Base-by-base conservation (phyloP, 2,329 filamentous ascomycete genomes). In the Pestalotiopsis sp. region DNA sequence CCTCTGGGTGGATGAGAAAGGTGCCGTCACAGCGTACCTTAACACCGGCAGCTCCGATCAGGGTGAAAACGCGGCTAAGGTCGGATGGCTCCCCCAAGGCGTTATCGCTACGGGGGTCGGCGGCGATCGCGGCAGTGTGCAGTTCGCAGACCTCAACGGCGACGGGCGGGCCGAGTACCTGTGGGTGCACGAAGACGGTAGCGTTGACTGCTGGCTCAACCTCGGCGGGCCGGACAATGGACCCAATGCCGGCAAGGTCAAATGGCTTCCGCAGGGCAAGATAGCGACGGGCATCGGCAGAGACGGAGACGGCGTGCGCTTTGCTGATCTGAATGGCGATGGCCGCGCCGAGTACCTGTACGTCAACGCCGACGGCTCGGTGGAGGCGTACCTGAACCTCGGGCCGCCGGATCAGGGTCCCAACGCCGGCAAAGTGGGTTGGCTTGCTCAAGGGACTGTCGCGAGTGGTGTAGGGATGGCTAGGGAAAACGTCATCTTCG, bases 1-100 rank as follows among this genome's bases (percentile, higher is more conserved):
- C 36, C 70, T 76, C 12, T 13, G 13, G 13, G 13, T 45, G 1
- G 4, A 13, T 1, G 13, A 45, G 12, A 45, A 13, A 17, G 41
- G 17, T 17, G 41, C 13, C 41, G 17, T 13, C 41, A 17, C 41
- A 4, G 41, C 41, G 41, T 45, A 17, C 13, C 41, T 45, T 4
- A 45, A 17, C 17, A 13, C 41, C 4, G 41, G 41, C 13, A 17
- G 41, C 13, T 17, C 41, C 5, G 41, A 45, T 4, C 17, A 45
- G 13, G 41, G 41, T 4, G 13, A 14, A 13, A 17, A 45, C 17
- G 41, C 41, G 2, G 17, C 41, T 13, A 45, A 45, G 41, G 41
- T 45, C 4, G 41, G 12, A 1, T 45, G 41, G 41, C 41, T 45
- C 1, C 41, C 41, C 4, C 41, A 45, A 45, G 41, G 41, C 13